These are phyloP conservation scores for Mycena albidolilacea DNA, from an alignment of 768 basidiomycete genomes.

Conservation along the genomic window DNA sequence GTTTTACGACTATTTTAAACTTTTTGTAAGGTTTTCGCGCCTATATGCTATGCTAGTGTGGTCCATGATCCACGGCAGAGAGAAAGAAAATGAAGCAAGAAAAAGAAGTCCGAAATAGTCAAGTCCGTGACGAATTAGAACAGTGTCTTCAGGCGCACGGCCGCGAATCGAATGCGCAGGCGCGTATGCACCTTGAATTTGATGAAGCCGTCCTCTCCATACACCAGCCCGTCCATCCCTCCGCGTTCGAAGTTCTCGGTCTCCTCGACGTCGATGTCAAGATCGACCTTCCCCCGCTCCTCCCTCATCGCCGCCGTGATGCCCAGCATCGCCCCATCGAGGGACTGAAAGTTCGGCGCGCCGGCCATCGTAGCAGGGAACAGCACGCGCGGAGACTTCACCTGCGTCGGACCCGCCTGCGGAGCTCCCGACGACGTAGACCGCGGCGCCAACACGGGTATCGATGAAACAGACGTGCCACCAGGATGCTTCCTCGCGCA, in stretches of 20 bases:
- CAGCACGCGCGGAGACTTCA: constrained; percentile 33
- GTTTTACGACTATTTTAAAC: no score
- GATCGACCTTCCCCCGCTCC: neutral
- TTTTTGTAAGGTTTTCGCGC: no score
- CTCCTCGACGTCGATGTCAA: neutral
- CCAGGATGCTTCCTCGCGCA: constrained; percentile 2
- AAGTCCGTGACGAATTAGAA: constrained; percentile 11
- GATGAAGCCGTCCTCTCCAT: constrained; percentile 3
- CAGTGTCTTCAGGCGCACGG: constrained; percentile 17
- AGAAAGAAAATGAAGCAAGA: neutral
- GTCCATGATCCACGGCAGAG: neutral
- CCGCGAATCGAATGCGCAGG: constrained; percentile 5
- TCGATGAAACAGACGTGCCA: neutral
- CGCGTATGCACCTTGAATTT: constrained; percentile 7
- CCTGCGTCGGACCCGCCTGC: constrained; percentile 32
- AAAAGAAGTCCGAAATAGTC: neutral
- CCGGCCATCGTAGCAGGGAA: constrained; percentile 31
- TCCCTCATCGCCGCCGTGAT: constrained; percentile 13
- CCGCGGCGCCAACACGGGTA: constrained; percentile 18
- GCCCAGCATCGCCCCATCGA: constrained; percentile 22
- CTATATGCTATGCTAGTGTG: no score
- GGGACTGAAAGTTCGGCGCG: constrained; percentile 32
- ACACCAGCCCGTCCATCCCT: neutral
- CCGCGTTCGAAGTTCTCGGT: neutral
- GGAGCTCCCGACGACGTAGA: constrained; percentile 25